These are phyloP conservation scores for Chernovozyma aurita DNA, from an alignment of 1,139 yeast species.

Conservation along the genomic window DNA sequence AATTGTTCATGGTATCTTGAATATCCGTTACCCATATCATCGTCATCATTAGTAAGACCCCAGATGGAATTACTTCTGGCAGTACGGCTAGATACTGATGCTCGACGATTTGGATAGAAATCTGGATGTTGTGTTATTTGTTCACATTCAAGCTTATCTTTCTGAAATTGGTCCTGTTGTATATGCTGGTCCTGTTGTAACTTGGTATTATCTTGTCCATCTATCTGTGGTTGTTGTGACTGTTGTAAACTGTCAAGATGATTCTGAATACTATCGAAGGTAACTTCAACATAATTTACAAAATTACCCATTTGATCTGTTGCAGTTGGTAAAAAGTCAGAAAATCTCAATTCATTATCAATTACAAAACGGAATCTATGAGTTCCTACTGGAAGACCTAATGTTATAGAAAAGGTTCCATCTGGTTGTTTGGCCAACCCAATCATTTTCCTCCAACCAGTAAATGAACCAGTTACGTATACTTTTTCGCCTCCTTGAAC, in stretches of 20 bases:
- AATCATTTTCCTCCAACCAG: constrained; percentile 50
- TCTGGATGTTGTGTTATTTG: constrained; percentile 2
- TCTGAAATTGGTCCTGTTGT: constrained; percentile 9
- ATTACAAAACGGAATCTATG: constrained; percentile 46
- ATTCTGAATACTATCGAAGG: constrained; percentile 35
- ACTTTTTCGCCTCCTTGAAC: constrained; percentile 92
- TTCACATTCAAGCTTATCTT: constrained; percentile 6
- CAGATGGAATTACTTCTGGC: constrained; percentile 47
- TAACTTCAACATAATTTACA: constrained; percentile 46
- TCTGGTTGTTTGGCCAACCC: constrained; percentile 48
- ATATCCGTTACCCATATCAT: constrained; percentile 80
- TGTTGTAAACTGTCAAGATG: constrained; percentile 21
- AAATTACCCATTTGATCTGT: constrained; percentile 51
- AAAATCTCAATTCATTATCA: constrained; percentile 44
- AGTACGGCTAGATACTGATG: constrained; percentile 24
- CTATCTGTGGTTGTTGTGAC: constrained; percentile 12
- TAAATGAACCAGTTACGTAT: constrained; percentile 46
- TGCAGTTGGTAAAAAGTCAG: constrained; percentile 46
- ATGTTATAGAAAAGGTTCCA: constrained; percentile 33
- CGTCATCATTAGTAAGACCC: constrained; percentile 61
- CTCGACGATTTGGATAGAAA: constrained; percentile 16
- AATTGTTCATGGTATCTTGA: constrained; percentile 69
- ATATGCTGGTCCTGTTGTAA: constrained; percentile 10
- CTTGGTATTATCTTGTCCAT: constrained; percentile 2
- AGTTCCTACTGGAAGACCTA: constrained; percentile 46